Base-by-base conservation (phyloP, 2,329 filamentous ascomycete species). In the Coniochaeta ligniaria region DNA sequence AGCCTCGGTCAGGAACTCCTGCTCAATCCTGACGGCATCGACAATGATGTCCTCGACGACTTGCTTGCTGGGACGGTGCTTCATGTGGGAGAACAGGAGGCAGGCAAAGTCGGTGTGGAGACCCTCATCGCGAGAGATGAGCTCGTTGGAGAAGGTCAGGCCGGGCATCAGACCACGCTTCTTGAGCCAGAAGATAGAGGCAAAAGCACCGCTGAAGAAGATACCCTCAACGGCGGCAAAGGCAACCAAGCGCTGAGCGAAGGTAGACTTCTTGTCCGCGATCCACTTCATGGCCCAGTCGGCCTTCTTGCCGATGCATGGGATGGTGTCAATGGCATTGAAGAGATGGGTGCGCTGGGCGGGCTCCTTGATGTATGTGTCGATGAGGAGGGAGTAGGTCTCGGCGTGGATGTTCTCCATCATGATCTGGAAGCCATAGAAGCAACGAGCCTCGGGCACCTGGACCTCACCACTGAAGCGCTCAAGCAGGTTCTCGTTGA, bases 391-490 rank as follows among this genome's bases (percentile, higher is more conserved):
- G 22, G 94, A 98, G 85, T 99, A 99, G 60, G 95, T 99, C 82
- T 99, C 95, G 17, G 95, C 97, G 85, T 99, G 95, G 72, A 99
- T 96, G 81, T 99, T 99, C 84, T 99, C 95, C 91, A 99, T 98
- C 95, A 99, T 99, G 82, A 98, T 98, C 82, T 99, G 95, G 86
- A 99, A 99, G 66, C 95, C 95, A 77, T 99, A 99, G 85, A 99
- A 99, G 87, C 95, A 99, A 71, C 95, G 92, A 66, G 95, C 95
- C 80, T 99, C 95, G 12, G 95, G 94, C 62, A 98, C 88, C 80
- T 99, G 95, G 33, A 99, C 94, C 79, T 99, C 95, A 66, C 86
- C 88, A 71, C 91, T 96, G 87, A 99, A 99, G 65, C 95, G 91
- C 85, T 98, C 93, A 63, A 99, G 88, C 26, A 99, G 84, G 83